Percentiles rank a stretch among this genome's conserved stretches.
Evolutionary conservation across 1,139 yeast species (phyloP).

Genomic region (Kodamaea suecica): DNA sequence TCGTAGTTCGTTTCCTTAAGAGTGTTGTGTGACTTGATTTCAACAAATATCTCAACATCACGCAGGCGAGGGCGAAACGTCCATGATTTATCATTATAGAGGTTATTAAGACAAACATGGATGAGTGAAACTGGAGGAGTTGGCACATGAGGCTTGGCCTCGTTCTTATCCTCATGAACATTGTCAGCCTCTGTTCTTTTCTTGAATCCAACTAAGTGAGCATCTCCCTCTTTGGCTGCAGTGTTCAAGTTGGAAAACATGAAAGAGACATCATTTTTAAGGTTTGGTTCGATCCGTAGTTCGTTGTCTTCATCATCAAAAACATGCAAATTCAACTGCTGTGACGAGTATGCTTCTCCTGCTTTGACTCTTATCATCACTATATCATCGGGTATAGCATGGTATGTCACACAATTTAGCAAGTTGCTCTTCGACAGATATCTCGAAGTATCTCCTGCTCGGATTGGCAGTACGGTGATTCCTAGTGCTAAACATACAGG

Average conservation of each 20-base stretch:
- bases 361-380: constrained; percentile 30
- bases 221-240: too few relatives aligned
- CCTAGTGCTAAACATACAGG: constrained; percentile 16
- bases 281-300: constrained; percentile 31
- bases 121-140: constrained; percentile 20
- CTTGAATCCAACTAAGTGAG: not conserved
- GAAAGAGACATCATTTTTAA: constrained; percentile 28
- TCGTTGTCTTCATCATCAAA: constrained; percentile 38
- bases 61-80: constrained; percentile 32
- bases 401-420: constrained; percentile 38
- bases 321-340: constrained; percentile 34
- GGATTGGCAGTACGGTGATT: constrained; percentile 21
- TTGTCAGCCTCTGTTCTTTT: not conserved
- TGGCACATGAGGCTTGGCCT: not conserved
- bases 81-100: constrained; percentile 44
- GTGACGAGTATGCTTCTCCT: constrained; percentile 35
- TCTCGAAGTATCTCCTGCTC: constrained; percentile 23
- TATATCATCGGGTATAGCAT: constrained; percentile 37
- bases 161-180: constrained; percentile 5
- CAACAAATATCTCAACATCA: constrained; percentile 36
- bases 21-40: constrained; percentile 33
- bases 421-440: constrained; percentile 29
- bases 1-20: constrained; percentile 37
- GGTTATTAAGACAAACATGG: constrained; percentile 43
- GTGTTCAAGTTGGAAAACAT: constrained; percentile 38